phyloP scores from a whole-genome alignment of 305 asterid genomes.

The Fraxinus angustifolia region DNA sequence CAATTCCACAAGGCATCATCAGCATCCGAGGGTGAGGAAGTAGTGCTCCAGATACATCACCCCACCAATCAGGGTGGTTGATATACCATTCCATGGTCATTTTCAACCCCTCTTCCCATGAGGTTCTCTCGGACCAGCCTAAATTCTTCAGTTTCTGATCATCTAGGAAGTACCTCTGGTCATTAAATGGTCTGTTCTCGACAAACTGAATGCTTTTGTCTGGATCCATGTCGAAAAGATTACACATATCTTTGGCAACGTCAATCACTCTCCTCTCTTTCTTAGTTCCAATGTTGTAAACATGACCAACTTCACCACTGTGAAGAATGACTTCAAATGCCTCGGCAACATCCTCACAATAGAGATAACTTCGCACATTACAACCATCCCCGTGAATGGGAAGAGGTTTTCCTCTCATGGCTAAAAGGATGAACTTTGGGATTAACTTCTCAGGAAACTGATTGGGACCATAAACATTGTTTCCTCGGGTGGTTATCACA shows the following conservation, averaged over 20 bases:
- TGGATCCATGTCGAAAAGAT: constrained; percentile 46
- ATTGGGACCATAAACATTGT: constrained; percentile 71
- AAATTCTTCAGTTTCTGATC: constrained; percentile 61
- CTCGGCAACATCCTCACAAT: constrained; percentile 72
- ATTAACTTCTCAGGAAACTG: constrained; percentile 69
- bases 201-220: constrained; percentile 57
- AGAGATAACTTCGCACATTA: constrained; percentile 63
- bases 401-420: constrained; percentile 58
- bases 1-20: constrained; percentile 66
- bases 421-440: constrained; percentile 65
- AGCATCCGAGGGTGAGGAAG: constrained; percentile 69
- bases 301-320: constrained; percentile 69
- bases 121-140: constrained; percentile 59
- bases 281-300: constrained; percentile 60
- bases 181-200: constrained; percentile 68
- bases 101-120: constrained; percentile 60
- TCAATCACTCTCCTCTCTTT: constrained; percentile 62
- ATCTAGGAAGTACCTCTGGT: constrained; percentile 63
- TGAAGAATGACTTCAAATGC: constrained; percentile 65
- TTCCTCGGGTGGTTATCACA: constrained; percentile 81
- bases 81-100: constrained; percentile 66
- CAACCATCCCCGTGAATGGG: constrained; percentile 71
- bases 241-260: constrained; percentile 57
- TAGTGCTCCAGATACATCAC: constrained; percentile 67
- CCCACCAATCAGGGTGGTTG: constrained; percentile 67